Base-by-base conservation (phyloP, 163 green algal species). In the Volvox carteri region DNA sequence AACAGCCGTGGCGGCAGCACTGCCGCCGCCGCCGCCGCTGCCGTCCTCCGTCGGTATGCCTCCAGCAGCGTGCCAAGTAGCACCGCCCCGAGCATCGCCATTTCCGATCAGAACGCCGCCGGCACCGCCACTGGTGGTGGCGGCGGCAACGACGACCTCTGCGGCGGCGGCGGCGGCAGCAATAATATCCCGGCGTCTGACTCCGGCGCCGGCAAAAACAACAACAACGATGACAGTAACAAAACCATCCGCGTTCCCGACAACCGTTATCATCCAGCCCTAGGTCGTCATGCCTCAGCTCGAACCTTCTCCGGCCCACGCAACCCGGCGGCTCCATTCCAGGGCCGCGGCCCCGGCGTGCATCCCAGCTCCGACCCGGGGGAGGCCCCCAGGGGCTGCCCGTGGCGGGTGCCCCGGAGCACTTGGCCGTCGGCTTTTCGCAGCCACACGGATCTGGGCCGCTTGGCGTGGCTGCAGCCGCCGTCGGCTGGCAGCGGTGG, bases 381-480 rank as follows among this genome's bases (percentile, higher is more conserved):
- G 11, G 48, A 11, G 14, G 48, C n/a, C n/a, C n/a, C n/a, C n/a
- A n/a, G n/a, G n/a, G n/a, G n/a, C 65, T 12, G 30, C 70, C 70
- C n/a, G n/a, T 78, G 37, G 14, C 18, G 44, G 39, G 23, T 37
- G 18, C 25, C 70, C 39, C 70, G 70, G 25, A 21, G 70, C 70
- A 58, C 70, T 9, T 78, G 70, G 70, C 70, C 70, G 25, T 39
- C 28, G 70, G 16, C n/a, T n/a, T n/a, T n/a, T 37, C 39, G 37
- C 70, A 5, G 30, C 21, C 70, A 78, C 4, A 39, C 21, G 39
- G 70, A 78, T 21, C 70, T 78, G 70, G 35, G 39, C 14, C 39
- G 39, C 70, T 19, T 78, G 23, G 70, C 70, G 37, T 78, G 70
- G 70, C 70, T 78, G 39, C 37, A 30, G 70, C 70, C 39, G 37